Evolutionary conservation across 805 yeast species (phyloP).

Genomic region (Scheffersomyces lignosus): DNA sequence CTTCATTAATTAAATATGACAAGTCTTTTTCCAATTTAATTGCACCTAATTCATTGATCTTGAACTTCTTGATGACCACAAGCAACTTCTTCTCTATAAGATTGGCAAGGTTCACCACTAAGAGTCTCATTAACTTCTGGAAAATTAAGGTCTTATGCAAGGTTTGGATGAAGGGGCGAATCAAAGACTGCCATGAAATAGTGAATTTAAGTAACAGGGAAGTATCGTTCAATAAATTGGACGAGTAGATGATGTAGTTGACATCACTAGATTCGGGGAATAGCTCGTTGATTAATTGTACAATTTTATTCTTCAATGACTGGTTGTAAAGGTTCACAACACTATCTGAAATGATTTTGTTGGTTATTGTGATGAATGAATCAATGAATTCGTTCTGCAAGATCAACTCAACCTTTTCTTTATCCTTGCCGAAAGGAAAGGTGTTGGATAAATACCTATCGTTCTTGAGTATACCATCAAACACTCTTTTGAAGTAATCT

Average conservation of each 20-base stretch:
- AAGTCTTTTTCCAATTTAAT: slow-evolving; percentile 81
- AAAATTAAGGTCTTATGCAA: slow-evolving; percentile 53
- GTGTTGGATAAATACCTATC: slow-evolving; percentile 20
- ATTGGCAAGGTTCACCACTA: slow-evolving; percentile 56
- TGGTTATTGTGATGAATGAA: slow-evolving; percentile 20
- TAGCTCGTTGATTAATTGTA: slow-evolving; percentile 45
- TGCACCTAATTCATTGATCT: slow-evolving; percentile 79
- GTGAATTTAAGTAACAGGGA: slow-evolving; percentile 49
- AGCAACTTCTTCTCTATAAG: slow-evolving; percentile 68
- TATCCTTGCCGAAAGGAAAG: slow-evolving; percentile 40
- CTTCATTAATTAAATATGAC: slow-evolving; percentile 67
- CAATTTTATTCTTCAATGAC: slow-evolving; percentile 44
- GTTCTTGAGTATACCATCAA: slow-evolving; percentile 39
- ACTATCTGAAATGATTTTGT: slow-evolving; percentile 31
- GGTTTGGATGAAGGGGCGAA: slow-evolving; percentile 64
- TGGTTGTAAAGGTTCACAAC: slow-evolving; percentile 49
- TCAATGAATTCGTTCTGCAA: slow-evolving; percentile 31
- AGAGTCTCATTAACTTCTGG: slow-evolving; percentile 44
- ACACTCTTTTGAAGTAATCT: slow-evolving; percentile 54
- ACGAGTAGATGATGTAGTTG: slow-evolving; percentile 30
- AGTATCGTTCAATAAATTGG: slow-evolving; percentile 28
- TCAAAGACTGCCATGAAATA: slow-evolving; percentile 60
- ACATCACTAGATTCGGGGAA: slow-evolving; percentile 35
- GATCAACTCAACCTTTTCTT: slow-evolving; percentile 29
- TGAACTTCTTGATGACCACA: slow-evolving; percentile 54